Conservation (phyloP, 2,329 filamentous ascomycete genomes). For the Claviceps purpurea region DNA sequence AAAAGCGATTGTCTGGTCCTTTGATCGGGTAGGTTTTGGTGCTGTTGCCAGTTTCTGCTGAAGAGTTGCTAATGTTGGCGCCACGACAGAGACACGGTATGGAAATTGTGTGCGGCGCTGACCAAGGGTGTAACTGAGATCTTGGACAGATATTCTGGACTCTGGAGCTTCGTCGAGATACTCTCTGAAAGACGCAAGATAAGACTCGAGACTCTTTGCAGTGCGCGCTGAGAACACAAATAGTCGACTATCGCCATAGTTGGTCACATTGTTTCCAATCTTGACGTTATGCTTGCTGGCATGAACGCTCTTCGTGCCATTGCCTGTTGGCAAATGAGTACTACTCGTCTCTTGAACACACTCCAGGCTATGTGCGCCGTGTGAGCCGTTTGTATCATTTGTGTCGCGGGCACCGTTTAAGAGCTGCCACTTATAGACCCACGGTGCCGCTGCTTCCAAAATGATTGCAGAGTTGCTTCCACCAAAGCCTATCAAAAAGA, state of each 20-base stretch:
- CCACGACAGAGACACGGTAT: slow-evolving; percentile 9
- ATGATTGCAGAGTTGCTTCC: slow-evolving; percentile 13
- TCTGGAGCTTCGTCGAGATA: slow-evolving; percentile 8
- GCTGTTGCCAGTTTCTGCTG: slow-evolving; percentile 6
- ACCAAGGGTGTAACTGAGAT: slow-evolving; percentile 16
- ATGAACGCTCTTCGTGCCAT: background rate
- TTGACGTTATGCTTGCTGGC: background rate
- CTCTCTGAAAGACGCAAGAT: slow-evolving; percentile 11
- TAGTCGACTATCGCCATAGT: slow-evolving; percentile 4
- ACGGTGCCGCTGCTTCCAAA: slow-evolving; percentile 2
- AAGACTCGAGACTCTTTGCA: slow-evolving; percentile 8
- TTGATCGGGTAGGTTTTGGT: background rate
- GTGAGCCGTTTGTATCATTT: background rate
- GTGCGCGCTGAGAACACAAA: slow-evolving; percentile 8
- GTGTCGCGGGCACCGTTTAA: background rate
- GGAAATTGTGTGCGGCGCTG: slow-evolving; percentile 14
- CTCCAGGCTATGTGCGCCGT: background rate
- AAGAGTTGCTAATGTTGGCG: slow-evolving; percentile 15
- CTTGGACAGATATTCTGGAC: slow-evolving; percentile 4
- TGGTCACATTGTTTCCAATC: background rate
- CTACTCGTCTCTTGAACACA: background rate
- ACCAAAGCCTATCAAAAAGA: slow-evolving; percentile 7
- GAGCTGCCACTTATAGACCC: background rate
- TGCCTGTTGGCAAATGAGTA: background rate
- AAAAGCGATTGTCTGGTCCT: slow-evolving; percentile 6